These are phyloP conservation scores for Gracilaria domingensis DNA, from an alignment of 23 red algal species.

Conservation along the genomic window DNA sequence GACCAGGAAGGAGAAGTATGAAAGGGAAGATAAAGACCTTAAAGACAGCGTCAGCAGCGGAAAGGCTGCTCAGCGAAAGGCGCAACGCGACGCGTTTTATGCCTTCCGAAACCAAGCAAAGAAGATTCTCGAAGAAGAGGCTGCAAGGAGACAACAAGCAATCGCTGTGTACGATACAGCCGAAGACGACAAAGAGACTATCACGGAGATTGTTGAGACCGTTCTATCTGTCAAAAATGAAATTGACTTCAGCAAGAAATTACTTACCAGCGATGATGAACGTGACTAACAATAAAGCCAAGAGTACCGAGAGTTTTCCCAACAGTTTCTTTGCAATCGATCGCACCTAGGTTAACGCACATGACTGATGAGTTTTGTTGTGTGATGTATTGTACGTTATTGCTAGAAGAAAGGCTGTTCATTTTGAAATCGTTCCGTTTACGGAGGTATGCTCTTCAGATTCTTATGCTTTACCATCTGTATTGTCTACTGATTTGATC, in stretches of 20 bases:
- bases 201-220: conserved; percentile 78
- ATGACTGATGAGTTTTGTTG: too few species aligned
- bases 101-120: conserved; percentile 61
- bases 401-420: too few species aligned
- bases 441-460: background rate
- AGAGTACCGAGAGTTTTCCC: background rate
- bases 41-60: conserved; percentile 80
- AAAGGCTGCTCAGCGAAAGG: conserved; percentile 80
- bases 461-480: background rate
- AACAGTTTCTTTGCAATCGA: background rate
- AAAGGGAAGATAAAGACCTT: conserved; percentile 94
- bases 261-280: conserved; percentile 85
- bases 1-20: conserved; percentile 81
- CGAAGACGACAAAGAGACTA: conserved; percentile 76
- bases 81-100: conserved; percentile 80
- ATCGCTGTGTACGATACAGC: conserved; percentile 39
- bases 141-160: conserved; percentile 37
- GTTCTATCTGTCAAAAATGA: conserved; percentile 78
- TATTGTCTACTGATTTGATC: background rate
- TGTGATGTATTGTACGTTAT: too few species aligned
- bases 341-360: too few species aligned
- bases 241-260: conserved; percentile 79
- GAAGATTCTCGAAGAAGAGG: conserved; percentile 63
- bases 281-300: conserved; percentile 66
- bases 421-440: background rate